phyloP scores from a whole-genome alignment of 495 filamentous ascomycete genomes.

The Choiromyces venosus region DNA sequence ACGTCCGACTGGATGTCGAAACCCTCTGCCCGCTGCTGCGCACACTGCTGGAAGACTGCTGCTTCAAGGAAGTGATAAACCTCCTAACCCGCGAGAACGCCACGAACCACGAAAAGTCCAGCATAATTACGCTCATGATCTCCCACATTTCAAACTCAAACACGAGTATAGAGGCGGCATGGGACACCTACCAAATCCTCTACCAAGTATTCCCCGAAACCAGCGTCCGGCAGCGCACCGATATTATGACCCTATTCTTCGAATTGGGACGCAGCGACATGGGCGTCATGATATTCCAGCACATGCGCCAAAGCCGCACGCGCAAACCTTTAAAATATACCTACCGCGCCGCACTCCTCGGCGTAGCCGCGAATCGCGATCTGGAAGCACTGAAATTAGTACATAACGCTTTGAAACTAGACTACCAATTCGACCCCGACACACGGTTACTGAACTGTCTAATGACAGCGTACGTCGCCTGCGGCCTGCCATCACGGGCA shows the following conservation, averaged over 20 bases:
- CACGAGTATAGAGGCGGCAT: slow-evolving; percentile 57
- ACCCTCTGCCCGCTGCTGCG: slow-evolving; percentile 67
- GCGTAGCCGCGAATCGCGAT: slow-evolving; percentile 62
- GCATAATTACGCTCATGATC: slow-evolving; percentile 59
- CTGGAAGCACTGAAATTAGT: slow-evolving; percentile 62
- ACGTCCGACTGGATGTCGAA: slow-evolving; percentile 59
- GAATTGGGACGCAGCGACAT: slow-evolving; percentile 68
- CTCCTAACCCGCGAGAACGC: slow-evolving; percentile 60
- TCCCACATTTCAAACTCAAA: slow-evolving; percentile 59
- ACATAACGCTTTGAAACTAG: slow-evolving; percentile 89
- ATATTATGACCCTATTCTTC: slow-evolving; percentile 81
- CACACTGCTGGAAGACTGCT: slow-evolving; percentile 64
- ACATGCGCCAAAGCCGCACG: slow-evolving; percentile 72
- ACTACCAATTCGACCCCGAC: slow-evolving; percentile 66
- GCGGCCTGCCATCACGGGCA: slow-evolving; percentile 57
- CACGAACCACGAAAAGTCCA: slow-evolving; percentile 55
- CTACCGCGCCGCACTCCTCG: slow-evolving; percentile 71
- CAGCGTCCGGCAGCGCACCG: slow-evolving; percentile 54
- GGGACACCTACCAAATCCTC: slow-evolving; percentile 77
- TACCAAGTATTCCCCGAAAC: slow-evolving; percentile 74
- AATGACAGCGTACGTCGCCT: slow-evolving; percentile 75
- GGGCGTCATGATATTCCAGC: slow-evolving; percentile 75
- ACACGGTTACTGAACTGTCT: slow-evolving; percentile 72
- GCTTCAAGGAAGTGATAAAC: slow-evolving; percentile 68
- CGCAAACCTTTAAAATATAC: slow-evolving; percentile 63